These are phyloP conservation scores for Debaryomycetaceae sp. DNA, from an alignment of 1,139 yeast species.

Conservation along the genomic window DNA sequence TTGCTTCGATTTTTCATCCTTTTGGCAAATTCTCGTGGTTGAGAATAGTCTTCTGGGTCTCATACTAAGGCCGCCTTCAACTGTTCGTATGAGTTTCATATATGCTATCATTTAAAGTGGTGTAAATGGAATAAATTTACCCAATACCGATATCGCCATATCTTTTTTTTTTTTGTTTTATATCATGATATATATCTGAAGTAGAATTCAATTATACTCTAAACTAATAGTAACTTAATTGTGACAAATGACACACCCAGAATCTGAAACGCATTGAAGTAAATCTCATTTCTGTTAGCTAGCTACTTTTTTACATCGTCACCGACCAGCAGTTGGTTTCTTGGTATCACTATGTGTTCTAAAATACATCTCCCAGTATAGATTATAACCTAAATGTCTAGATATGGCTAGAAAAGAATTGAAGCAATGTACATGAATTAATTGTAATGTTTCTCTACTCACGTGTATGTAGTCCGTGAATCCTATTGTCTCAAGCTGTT, in stretches of 20 bases:
- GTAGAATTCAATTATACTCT: too few species aligned
- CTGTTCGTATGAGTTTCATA: neutral
- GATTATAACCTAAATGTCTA: neutral
- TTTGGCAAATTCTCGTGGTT: conserved; percentile 5
- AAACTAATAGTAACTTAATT: too few species aligned
- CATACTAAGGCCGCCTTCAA: neutral
- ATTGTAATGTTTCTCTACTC: neutral
- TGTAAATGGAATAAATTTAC: too few species aligned
- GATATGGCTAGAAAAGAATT: neutral
- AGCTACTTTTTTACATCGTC: too few species aligned
- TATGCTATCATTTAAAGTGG: neutral
- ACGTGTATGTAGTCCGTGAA: neutral
- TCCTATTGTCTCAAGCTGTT: conserved; percentile 13
- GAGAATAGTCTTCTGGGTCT: conserved; percentile 3
- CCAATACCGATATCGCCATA: neutral
- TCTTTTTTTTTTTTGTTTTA: neutral
- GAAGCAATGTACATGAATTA: neutral
- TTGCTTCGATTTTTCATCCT: conserved; percentile 27
- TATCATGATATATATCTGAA: too few species aligned
- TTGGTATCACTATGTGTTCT: too few species aligned
- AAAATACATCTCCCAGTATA: too few species aligned
- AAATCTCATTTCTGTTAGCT: too few species aligned
- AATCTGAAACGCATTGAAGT: too few species aligned
- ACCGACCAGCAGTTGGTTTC: too few species aligned
- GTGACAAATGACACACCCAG: too few species aligned